A percentile compares a stretch with the other conserved stretches of the same genome.
Evolutionary conservation across 768 basidiomycete species (phyloP).

Genomic region (Leccinum longicurvipes): DNA sequence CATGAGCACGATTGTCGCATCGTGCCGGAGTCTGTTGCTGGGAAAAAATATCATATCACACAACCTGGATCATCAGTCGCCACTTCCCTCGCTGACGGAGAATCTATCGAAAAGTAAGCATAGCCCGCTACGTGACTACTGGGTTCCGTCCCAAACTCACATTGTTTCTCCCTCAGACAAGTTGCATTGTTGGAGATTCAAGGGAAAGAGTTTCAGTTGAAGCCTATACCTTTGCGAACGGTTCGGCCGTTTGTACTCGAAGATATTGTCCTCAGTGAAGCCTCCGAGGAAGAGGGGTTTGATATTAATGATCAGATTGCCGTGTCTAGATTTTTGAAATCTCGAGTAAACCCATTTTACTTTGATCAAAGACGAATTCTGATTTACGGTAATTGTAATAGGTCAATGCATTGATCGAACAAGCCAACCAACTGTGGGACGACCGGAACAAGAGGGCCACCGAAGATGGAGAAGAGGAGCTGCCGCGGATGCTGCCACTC

Average conservation of each 20-base stretch:
- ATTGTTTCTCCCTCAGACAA: constrained; percentile 51
- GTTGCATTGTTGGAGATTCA: constrained; percentile 88
- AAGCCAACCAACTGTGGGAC: constrained; percentile 51
- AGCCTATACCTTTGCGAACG: constrained; percentile 82
- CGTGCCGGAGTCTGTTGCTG: constrained; percentile 84
- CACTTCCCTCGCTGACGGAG: constrained; percentile 91
- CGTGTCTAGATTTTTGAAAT: constrained; percentile 77
- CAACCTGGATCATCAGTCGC: constrained; percentile 97
- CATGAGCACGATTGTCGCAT: constrained; percentile 98
- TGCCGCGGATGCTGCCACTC: constrained; percentile 78
- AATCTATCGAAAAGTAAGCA: constrained; percentile 81
- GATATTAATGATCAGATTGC: constrained; percentile 79
- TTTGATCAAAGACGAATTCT: background rate
- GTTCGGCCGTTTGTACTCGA: constrained; percentile 94
- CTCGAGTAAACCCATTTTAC: constrained; percentile 45
- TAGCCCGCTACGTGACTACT: background rate
- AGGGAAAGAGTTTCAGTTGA: constrained; percentile 82
- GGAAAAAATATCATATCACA: constrained; percentile 86
- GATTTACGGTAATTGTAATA: constrained; percentile 24
- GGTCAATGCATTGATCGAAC: constrained; percentile 77
- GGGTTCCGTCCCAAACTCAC: background rate
- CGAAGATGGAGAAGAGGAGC: constrained; percentile 57
- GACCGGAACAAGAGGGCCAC: constrained; percentile 38
- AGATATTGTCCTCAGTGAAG: constrained; percentile 70
- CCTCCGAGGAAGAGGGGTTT: constrained; percentile 71